Evolutionary conservation across 495 filamentous ascomycete genomes (phyloP).

Genomic region (Elasticomyces elasticus): DNA sequence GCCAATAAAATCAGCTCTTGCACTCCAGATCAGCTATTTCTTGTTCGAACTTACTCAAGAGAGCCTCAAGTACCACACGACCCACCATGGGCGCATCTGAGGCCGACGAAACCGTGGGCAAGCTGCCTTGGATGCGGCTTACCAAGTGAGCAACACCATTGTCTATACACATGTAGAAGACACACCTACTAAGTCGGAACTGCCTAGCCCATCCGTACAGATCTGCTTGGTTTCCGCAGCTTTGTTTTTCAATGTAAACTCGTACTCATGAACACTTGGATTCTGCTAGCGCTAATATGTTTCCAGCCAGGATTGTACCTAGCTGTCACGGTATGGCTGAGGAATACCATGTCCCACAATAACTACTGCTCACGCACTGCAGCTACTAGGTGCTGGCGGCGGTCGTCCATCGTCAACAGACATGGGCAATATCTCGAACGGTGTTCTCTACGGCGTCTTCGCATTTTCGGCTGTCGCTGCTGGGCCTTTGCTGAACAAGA

Average conservation of each 20-base stretch:
- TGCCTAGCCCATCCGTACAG: slow-evolving; percentile 5
- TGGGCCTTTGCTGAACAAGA: slow-evolving; percentile 3
- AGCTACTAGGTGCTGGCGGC: slow-evolving; percentile 8
- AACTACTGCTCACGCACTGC: not conserved
- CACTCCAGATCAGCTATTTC: too few relatives aligned
- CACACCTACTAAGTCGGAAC: too few relatives aligned
- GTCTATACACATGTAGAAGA: too few relatives aligned
- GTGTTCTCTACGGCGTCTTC: slow-evolving; percentile 3
- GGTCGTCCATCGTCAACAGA: not conserved
- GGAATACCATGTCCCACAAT: not conserved
- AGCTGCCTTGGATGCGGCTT: not conserved
- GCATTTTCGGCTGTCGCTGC: not conserved
- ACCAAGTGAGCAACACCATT: not conserved
- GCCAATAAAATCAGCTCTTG: too few relatives aligned
- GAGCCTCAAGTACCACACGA: too few relatives aligned
- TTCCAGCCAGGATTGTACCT: slow-evolving; percentile 4
- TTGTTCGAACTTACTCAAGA: too few relatives aligned
- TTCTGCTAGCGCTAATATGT: too few relatives aligned
- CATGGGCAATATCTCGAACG: slow-evolving; percentile 6
- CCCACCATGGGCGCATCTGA: not conserved
- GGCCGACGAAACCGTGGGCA: not conserved
- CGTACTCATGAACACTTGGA: too few relatives aligned
- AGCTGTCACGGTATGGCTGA: not conserved
- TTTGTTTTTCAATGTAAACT: slow-evolving; percentile 10
- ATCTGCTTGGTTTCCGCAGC: not conserved